These are phyloP conservation scores for Phaffia tasmanica DNA, from an alignment of 768 basidiomycete genomes.

Conservation along the genomic window DNA sequence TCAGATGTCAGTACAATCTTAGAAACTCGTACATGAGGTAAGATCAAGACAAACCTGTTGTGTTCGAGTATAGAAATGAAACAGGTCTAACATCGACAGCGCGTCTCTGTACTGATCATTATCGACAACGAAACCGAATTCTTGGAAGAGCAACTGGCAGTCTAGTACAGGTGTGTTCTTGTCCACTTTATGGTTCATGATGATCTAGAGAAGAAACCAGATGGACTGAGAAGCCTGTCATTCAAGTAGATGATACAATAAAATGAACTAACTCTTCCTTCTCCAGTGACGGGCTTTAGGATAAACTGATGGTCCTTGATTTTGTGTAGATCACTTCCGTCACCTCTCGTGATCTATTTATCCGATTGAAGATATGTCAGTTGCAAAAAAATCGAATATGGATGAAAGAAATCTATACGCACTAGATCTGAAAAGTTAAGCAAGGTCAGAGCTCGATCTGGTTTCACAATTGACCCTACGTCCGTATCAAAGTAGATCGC, in stretches of 20 bases:
- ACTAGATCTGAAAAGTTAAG: slow-evolving; percentile 3
- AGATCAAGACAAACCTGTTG: slow-evolving; percentile 28
- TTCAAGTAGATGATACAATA: not conserved
- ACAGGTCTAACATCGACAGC: slow-evolving; percentile 88
- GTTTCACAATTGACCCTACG: slow-evolving; percentile 61
- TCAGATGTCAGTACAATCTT: slow-evolving; percentile 2
- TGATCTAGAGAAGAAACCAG: slow-evolving; percentile 45
- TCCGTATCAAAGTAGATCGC: slow-evolving; percentile 95
- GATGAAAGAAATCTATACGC: slow-evolving; percentile 29
- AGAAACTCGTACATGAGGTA: slow-evolving; percentile 36
- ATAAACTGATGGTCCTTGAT: slow-evolving; percentile 71
- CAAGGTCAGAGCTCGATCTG: slow-evolving; percentile 37
- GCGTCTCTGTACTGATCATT: slow-evolving; percentile 87
- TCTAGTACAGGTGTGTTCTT: slow-evolving; percentile 72
- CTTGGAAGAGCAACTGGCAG: slow-evolving; percentile 74
- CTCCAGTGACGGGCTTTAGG: slow-evolving; percentile 86
- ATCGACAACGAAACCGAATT: slow-evolving; percentile 84
- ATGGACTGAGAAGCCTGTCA: not conserved
- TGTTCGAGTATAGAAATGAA: slow-evolving; percentile 77
- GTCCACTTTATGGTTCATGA: slow-evolving; percentile 68
- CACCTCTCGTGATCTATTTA: slow-evolving; percentile 47
- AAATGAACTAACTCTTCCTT: slow-evolving; percentile 59
- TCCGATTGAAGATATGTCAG: not conserved
- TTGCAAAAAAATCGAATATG: not conserved
- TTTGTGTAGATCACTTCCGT: slow-evolving; percentile 30